Conservation (phyloP, 768 basidiomycete genomes). For the Serendipita vermifera region DNA sequence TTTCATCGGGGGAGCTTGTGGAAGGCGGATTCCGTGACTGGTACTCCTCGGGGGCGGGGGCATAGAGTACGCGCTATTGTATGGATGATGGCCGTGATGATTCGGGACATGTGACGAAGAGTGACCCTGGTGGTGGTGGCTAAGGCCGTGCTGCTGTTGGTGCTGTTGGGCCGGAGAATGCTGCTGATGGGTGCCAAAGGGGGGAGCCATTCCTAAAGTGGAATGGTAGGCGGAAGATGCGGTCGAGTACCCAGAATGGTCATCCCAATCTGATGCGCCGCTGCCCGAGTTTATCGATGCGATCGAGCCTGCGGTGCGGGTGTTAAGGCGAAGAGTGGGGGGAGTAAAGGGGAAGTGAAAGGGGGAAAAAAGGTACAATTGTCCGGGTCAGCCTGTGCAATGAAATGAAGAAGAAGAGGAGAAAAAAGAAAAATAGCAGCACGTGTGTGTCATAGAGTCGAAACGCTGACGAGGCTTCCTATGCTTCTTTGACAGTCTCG, state of each 20-base stretch:
- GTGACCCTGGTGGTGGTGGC: no score
- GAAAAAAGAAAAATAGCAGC: not conserved
- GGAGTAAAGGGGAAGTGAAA: not conserved
- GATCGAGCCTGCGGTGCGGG: constrained; percentile 2
- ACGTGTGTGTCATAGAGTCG: no score
- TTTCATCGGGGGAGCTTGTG: constrained; percentile 7
- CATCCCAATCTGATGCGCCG: constrained; percentile 9
- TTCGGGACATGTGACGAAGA: not conserved
- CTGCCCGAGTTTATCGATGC: constrained; percentile 11
- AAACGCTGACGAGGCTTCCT: no score
- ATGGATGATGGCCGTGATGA: constrained; percentile 6
- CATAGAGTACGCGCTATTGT: constrained; percentile 7
- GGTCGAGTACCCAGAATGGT: constrained; percentile 9
- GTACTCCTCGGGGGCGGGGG: not conserved
- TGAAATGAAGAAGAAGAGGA: not conserved
- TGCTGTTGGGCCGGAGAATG: not conserved
- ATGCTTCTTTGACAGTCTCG: no score
- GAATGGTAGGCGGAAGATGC: constrained; percentile 4
- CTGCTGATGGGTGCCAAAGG: not conserved
- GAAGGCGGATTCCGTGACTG: not conserved
- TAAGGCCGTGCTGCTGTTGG: not conserved
- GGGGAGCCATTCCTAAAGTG: constrained; percentile 5
- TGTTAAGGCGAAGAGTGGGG: not conserved
- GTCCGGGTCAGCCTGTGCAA: not conserved
- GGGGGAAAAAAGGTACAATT: no score